Evolutionary conservation across 2,329 filamentous ascomycete species (phyloP), one percentile per base, ranked within the genome.

Genomic region (Xylaria sp.): DNA sequence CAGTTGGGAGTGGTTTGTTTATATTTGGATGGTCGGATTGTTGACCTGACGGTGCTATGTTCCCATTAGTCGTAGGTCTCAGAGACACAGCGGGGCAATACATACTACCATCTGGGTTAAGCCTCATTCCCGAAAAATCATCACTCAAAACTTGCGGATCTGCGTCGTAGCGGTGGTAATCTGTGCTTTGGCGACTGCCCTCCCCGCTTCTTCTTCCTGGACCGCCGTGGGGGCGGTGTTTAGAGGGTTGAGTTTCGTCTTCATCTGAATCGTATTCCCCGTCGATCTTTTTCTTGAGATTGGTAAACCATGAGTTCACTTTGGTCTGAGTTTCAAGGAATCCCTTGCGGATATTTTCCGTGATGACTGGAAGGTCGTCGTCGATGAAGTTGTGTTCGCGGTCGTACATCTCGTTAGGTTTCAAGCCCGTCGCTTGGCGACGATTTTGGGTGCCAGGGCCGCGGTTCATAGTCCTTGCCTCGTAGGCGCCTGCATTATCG

Each of bases 321-420:
- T 93, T 97, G 65, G 89, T 90, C 82, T 98, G 96, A 1, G 96
- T 98, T 78, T 99, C 94, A 65, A 94, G 78, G 82, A 99, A 99
- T 3, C 96, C 96, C 82, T 98, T 97, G 78, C 91, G 92, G 74
- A 99, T 88, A 77, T 97, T 98, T 79, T 97, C 94, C 74, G 91
- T 91, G 78, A 99, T 98, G 59, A 95, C 90, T 1, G 96, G 95
- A 15, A 99, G 88, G 74, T 99, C 96, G 76, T 99, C 96, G 76
- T 99, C 96, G 75, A 98, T 89, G 81, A 99, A 99, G 83, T 89
- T 98, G 77, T 92, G 92, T 76, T 97, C 94, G 57, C 88, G 89
- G 59, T 93, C 89, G 46, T 89, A 85, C 70, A 85, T 80, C 71
- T 89, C 86, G 74, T 88, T 87, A 63, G 86, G 85, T 72, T 85